These are phyloP conservation scores for Coemansia sp. DNA, from an alignment of 192 early-diverging fungal species.

Conservation along the genomic window DNA sequence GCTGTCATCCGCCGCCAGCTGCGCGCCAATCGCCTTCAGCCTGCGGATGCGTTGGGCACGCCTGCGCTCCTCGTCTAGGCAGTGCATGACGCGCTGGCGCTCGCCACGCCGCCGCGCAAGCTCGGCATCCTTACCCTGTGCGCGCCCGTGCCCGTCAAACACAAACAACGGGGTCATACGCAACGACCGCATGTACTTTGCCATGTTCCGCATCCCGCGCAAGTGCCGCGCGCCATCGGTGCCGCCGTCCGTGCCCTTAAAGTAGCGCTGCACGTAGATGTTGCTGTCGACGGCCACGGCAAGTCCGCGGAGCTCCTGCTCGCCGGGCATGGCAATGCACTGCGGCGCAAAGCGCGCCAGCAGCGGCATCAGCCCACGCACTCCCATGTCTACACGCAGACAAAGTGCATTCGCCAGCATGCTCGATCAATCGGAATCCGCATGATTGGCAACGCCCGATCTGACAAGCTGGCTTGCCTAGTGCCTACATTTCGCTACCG, in stretches of 20 bases:
- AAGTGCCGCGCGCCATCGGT: constrained; percentile 50
- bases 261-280: constrained; percentile 54
- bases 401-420: no score
- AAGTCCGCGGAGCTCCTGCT: constrained; percentile 37
- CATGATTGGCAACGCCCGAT: no score
- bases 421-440: no score
- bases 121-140: constrained; percentile 54
- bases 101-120: constrained; percentile 11
- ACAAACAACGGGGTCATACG: constrained; percentile 62
- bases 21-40: constrained; percentile 5
- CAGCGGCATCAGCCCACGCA: constrained; percentile 51
- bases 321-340: constrained; percentile 27
- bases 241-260: constrained; percentile 39
- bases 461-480: no score
- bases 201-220: constrained; percentile 56
- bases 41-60: constrained; percentile 16
- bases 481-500: no score
- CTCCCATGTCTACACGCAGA: constrained; percentile 56
- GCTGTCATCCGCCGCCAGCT: background rate
- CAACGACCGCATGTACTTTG: constrained; percentile 40
- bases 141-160: constrained; percentile 56
- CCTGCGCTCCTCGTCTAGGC: constrained; percentile 10
- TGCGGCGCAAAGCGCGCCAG: constrained; percentile 50
- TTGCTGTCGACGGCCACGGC: constrained; percentile 53
- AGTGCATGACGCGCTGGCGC: constrained; percentile 3